Conservation (phyloP, 345 rosid species). For the Citrus medica region DNA sequence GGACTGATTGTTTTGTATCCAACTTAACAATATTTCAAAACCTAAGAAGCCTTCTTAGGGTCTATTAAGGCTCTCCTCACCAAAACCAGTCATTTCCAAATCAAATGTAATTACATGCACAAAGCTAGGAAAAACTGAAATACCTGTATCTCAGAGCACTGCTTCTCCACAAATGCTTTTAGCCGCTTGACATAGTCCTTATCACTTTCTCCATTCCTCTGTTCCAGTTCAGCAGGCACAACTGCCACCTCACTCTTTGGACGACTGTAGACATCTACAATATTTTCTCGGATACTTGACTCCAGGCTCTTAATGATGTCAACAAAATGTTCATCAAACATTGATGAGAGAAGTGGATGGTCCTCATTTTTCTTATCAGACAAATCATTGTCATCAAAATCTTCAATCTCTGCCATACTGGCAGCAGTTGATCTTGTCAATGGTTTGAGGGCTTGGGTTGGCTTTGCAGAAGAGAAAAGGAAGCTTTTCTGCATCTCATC, state of each 20-base stretch:
- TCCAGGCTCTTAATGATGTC: conserved; percentile 59
- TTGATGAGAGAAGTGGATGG: conserved; percentile 61
- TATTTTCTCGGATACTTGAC: conserved; percentile 58
- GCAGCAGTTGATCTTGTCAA: conserved; percentile 80
- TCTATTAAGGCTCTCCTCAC: neutral
- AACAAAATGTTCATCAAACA: conserved; percentile 58
- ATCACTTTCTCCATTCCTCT: conserved; percentile 67
- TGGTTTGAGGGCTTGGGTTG: conserved; percentile 49
- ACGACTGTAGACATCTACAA: conserved; percentile 70
- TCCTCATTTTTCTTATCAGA: conserved; percentile 58
- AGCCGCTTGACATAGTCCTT: conserved; percentile 69
- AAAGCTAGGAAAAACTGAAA: neutral
- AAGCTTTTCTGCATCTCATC: conserved; percentile 87
- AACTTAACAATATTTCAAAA: neutral
- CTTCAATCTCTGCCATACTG: conserved; percentile 79
- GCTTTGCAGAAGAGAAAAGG: conserved; percentile 58
- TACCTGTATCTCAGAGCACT: conserved; percentile 91
- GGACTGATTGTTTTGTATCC: neutral
- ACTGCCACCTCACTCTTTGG: conserved; percentile 82
- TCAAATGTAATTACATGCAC: neutral
- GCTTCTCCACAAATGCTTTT: conserved; percentile 76
- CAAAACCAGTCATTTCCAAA: neutral
- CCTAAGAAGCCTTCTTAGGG: neutral
- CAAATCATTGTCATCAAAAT: conserved; percentile 44
- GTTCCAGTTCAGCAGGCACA: conserved; percentile 87